These are phyloP conservation scores for Podaxis pistillaris DNA, from an alignment of 768 basidiomycete species.

Conservation along the genomic window DNA sequence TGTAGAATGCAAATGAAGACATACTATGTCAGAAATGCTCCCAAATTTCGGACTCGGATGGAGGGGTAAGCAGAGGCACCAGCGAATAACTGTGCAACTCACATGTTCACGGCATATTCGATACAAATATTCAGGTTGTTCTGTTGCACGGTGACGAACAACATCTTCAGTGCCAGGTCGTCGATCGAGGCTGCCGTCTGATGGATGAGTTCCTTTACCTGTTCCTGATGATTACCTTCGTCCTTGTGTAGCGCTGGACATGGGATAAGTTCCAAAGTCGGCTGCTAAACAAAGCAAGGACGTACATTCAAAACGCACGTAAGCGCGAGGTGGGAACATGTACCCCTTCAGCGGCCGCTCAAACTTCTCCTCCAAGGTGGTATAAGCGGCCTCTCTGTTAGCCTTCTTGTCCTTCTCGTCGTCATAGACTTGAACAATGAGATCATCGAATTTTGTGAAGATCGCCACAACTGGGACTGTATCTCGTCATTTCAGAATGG, in stretches of 20 bases:
- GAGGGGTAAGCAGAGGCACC: too few relatives aligned
- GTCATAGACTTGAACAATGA: constrained; percentile 20
- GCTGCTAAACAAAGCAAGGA: neutral
- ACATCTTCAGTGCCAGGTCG: constrained; percentile 11
- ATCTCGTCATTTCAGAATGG: neutral
- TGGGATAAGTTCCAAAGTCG: neutral
- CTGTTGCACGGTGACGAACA: too few relatives aligned
- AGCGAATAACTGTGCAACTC: too few relatives aligned
- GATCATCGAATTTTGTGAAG: constrained; percentile 37
- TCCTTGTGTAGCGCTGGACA: constrained; percentile 20
- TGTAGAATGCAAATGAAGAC: too few relatives aligned
- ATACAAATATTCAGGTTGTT: too few relatives aligned
- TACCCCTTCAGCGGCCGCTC: neutral
- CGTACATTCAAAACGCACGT: neutral
- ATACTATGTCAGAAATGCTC: too few relatives aligned
- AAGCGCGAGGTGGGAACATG: neutral
- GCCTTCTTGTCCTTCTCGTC: constrained; percentile 9
- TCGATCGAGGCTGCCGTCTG: constrained; percentile 21
- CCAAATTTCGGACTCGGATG: too few relatives aligned
- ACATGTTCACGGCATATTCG: too few relatives aligned
- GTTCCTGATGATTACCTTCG: constrained; percentile 9
- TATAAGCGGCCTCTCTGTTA: neutral
- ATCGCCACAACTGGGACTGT: constrained; percentile 37
- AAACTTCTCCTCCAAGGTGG: neutral
- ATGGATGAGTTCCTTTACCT: constrained; percentile 17